Evolutionary conservation across 306 rosid genomes (phyloP).

Genomic region (Malus fusca): DNA sequence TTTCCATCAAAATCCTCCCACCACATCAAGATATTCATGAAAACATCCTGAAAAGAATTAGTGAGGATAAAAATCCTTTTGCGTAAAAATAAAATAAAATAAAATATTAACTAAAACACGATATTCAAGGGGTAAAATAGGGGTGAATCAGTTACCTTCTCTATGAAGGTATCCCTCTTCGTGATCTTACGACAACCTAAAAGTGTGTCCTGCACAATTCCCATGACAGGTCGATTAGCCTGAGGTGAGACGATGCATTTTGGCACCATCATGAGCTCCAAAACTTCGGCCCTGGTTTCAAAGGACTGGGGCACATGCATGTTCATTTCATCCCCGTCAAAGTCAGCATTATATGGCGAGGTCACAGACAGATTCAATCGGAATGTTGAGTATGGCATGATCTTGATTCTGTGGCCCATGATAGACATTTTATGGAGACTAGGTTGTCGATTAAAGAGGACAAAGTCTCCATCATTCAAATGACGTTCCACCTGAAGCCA

Average conservation of each 20-base stretch:
- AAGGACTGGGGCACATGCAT: slow-evolving; percentile 99
- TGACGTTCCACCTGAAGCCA: slow-evolving; percentile 94
- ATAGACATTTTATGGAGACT: slow-evolving; percentile 99
- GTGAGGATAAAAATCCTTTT: slow-evolving; percentile 16
- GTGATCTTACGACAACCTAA: slow-evolving; percentile 95
- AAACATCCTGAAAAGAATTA: slow-evolving; percentile 67
- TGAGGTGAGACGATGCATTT: slow-evolving; percentile 99
- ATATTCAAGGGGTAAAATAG: background rate
- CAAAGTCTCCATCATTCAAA: slow-evolving; percentile 93
- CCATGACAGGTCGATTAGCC: slow-evolving; percentile 95
- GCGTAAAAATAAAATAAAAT: background rate
- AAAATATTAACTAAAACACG: background rate
- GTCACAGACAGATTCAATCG: slow-evolving; percentile 91
- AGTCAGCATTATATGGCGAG: slow-evolving; percentile 96
- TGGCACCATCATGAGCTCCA: slow-evolving; percentile 99
- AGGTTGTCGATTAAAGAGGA: slow-evolving; percentile 98
- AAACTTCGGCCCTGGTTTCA: slow-evolving; percentile 97
- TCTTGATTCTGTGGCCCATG: slow-evolving; percentile 98
- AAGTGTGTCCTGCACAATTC: slow-evolving; percentile 92
- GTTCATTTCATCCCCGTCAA: slow-evolving; percentile 98
- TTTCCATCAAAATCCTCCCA: slow-evolving; percentile 99
- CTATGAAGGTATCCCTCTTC: slow-evolving; percentile 87
- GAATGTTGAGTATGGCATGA: slow-evolving; percentile 97
- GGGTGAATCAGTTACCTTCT: slow-evolving; percentile 47
- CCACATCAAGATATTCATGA: slow-evolving; percentile 99